phyloP scores from a whole-genome alignment of 1,284 basidiomycete species.

The Fomitopsis schrenkii region DNA sequence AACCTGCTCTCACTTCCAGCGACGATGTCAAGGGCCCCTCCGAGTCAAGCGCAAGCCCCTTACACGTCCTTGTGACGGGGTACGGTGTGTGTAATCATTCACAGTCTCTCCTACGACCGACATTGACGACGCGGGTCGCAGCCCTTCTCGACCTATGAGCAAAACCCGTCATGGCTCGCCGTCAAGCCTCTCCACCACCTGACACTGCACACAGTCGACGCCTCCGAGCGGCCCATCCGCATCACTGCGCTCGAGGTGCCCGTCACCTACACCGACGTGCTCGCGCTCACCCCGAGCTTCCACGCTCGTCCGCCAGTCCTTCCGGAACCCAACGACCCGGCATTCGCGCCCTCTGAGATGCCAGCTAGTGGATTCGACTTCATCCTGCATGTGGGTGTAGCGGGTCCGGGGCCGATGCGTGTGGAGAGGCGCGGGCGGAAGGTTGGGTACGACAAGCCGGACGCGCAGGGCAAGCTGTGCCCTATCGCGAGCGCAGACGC shows the following conservation, averaged over 20 bases:
- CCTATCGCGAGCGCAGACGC: not conserved
- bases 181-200: constrained; percentile 9
- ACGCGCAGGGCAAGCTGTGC: not conserved
- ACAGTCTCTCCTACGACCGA: not conserved
- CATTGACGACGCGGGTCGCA: not conserved
- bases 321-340: constrained; percentile 26
- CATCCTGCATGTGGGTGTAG: not conserved
- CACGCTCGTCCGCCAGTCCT: constrained; percentile 52
- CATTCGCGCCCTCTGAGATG: constrained; percentile 19
- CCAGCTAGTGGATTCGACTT: not conserved
- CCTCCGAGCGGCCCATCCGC: constrained; percentile 33
- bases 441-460: not conserved
- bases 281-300: constrained; percentile 47
- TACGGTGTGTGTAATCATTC: constrained; percentile 7
- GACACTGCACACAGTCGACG: not conserved
- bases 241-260: constrained; percentile 53
- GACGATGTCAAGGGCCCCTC: not conserved
- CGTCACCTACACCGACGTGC: constrained; percentile 49
- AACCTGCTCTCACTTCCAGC: not conserved
- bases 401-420: not conserved
- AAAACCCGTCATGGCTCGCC: constrained; percentile 15
- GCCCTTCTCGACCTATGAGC: constrained; percentile 7
- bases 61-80: constrained; percentile 11
- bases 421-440: not conserved
- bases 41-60: not conserved